These are phyloP conservation scores for Metschnikowia vanudenii DNA, from an alignment of 805 yeast species.

Conservation along the genomic window DNA sequence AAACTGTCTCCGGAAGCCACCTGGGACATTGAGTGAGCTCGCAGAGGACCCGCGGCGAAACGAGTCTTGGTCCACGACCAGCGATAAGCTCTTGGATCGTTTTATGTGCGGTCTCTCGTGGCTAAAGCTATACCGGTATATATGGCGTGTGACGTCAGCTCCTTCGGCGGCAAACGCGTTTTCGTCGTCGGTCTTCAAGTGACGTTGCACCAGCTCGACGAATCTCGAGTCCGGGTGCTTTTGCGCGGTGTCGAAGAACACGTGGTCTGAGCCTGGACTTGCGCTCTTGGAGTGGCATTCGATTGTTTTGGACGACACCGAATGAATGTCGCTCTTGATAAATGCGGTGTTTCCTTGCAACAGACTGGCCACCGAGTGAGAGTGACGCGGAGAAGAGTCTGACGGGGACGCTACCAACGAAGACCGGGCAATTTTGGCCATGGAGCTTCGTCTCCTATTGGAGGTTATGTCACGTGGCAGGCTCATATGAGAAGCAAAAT, in stretches of 20 bases:
- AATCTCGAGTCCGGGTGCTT: slow-evolving; percentile 7
- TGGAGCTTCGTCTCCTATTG: slow-evolving; percentile 14
- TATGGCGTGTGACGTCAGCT: slow-evolving; percentile 21
- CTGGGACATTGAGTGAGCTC: slow-evolving; percentile 70
- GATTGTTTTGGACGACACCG: slow-evolving; percentile 6
- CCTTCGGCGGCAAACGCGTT: slow-evolving; percentile 17
- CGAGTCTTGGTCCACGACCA: slow-evolving; percentile 11
- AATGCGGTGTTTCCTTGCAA: slow-evolving; percentile 14
- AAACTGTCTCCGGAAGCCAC: slow-evolving; percentile 77
- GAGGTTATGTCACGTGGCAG: slow-evolving; percentile 19
- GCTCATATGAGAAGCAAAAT: slow-evolving; percentile 14
- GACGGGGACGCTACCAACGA: slow-evolving; percentile 11
- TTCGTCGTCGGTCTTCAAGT: slow-evolving; percentile 14
- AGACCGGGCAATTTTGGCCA: slow-evolving; percentile 19
- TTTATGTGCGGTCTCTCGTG: slow-evolving; percentile 12
- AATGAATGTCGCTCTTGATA: slow-evolving; percentile 11
- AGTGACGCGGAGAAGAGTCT: slow-evolving; percentile 12
- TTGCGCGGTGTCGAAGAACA: background rate
- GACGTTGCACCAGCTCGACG: slow-evolving; percentile 16
- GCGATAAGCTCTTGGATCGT: slow-evolving; percentile 18
- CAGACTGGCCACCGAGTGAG: slow-evolving; percentile 15
- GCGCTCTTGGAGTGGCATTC: slow-evolving; percentile 10
- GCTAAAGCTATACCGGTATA: slow-evolving; percentile 14
- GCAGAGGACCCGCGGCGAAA: slow-evolving; percentile 60
- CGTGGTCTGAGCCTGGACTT: slow-evolving; percentile 8